These are phyloP conservation scores for Stenocarpella maydis DNA, from an alignment of 2,329 filamentous ascomycete species.

Conservation along the genomic window DNA sequence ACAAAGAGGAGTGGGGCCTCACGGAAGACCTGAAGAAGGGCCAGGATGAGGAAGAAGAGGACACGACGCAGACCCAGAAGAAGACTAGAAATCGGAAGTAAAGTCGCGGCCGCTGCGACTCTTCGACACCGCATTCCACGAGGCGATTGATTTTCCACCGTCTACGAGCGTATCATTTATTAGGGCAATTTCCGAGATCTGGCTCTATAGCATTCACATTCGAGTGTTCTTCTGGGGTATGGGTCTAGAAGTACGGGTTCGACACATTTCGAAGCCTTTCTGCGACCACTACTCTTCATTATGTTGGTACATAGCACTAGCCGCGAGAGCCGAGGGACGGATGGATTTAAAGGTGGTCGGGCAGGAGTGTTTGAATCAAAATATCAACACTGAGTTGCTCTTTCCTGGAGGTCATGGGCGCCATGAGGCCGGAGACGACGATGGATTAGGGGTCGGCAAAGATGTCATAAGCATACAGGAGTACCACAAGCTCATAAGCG, in stretches of 20 bases:
- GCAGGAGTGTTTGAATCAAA: background rate
- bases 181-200: background rate
- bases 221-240: background rate
- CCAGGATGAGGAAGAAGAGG: conserved; percentile 83
- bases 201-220: background rate
- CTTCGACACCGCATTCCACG: background rate
- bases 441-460: background rate
- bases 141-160: no score
- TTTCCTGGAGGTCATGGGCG: background rate
- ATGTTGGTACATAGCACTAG: background rate
- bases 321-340: background rate
- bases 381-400: background rate
- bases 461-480: background rate
- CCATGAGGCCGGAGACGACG: background rate
- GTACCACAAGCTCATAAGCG: background rate
- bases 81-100: conserved; percentile 67
- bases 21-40: conserved; percentile 81
- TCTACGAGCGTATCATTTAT: background rate
- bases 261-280: background rate
- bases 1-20: conserved; percentile 80
- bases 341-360: background rate
- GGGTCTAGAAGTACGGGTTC: background rate
- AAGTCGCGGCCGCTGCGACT: conserved; percentile 22
- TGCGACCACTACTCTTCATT: background rate
- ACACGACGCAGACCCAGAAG: conserved; percentile 65